These are phyloP conservation scores for Aspergillus quadricinctus DNA, from an alignment of 2,329 filamentous ascomycete genomes.

Conservation along the genomic window DNA sequence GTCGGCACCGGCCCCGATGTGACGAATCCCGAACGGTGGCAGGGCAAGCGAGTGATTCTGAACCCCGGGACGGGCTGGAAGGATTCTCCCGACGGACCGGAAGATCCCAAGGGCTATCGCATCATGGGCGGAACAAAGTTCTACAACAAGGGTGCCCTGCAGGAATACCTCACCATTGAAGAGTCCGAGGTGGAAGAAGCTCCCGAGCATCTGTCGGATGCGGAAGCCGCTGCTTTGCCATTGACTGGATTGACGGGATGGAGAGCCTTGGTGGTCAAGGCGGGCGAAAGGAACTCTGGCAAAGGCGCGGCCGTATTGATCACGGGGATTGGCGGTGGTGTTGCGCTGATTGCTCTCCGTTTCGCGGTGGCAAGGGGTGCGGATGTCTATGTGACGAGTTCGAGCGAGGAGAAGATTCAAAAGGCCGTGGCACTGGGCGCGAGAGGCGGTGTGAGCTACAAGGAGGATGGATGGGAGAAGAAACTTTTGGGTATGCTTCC, in stretches of 20 bases:
- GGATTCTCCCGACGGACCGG: constrained; percentile 66
- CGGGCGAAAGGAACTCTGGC: constrained; percentile 50
- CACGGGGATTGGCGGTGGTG: constrained; percentile 89
- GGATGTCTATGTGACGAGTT: constrained; percentile 77
- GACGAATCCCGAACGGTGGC: constrained; percentile 50
- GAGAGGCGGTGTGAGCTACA: constrained; percentile 77
- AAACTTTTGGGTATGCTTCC: constrained; percentile 58
- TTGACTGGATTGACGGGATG: constrained; percentile 83
- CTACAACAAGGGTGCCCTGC: constrained; percentile 64
- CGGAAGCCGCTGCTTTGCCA: constrained; percentile 78
- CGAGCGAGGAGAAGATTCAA: constrained; percentile 69
- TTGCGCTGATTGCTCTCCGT: constrained; percentile 75
- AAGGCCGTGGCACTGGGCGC: constrained; percentile 69
- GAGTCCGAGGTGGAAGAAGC: constrained; percentile 70
- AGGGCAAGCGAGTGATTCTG: constrained; percentile 68
- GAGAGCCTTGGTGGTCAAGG: constrained; percentile 80
- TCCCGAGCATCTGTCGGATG: constrained; percentile 65
- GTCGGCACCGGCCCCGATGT: constrained; percentile 56
- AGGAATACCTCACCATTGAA: constrained; percentile 67
- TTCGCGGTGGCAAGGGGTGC: constrained; percentile 73
- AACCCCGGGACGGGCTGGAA: constrained; percentile 77
- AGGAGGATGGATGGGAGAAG: constrained; percentile 74
- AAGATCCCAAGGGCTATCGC: constrained; percentile 47
- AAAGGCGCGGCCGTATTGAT: constrained; percentile 71
- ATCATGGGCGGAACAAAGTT: constrained; percentile 55